phyloP scores from a whole-genome alignment of 1,284 basidiomycete species.

The Sporisorium iseilematis-ciliati region DNA sequence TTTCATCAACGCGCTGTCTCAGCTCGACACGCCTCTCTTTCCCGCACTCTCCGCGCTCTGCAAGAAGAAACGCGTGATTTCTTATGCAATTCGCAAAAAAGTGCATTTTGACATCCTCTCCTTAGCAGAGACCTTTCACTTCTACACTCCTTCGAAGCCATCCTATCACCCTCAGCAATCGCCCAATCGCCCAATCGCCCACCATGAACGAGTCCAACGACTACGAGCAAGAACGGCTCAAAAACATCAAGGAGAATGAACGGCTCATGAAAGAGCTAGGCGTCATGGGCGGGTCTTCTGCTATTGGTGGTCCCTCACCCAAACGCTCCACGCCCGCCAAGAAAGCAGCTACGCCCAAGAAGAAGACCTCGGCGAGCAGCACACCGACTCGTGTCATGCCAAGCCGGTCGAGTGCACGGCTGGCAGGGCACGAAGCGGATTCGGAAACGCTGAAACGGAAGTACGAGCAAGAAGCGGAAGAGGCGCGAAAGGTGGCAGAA shows the following conservation, averaged over 20 bases:
- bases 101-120: neutral
- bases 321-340: slow-evolving; percentile 34
- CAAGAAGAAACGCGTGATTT: too few species aligned
- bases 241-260: slow-evolving; percentile 67
- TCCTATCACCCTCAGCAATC: neutral
- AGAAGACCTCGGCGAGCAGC: slow-evolving; percentile 11
- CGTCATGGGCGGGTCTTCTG: slow-evolving; percentile 52
- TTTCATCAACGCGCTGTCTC: too few species aligned
- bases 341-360: slow-evolving; percentile 37
- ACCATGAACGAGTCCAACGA: slow-evolving; percentile 51
- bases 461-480: slow-evolving; percentile 56
- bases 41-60: too few species aligned
- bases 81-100: slow-evolving; percentile 2
- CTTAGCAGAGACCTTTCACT: too few species aligned
- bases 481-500: slow-evolving; percentile 42
- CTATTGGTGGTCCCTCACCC: slow-evolving; percentile 41
- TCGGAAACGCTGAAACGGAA: slow-evolving; percentile 54
- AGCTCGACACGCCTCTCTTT: too few species aligned
- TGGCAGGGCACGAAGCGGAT: slow-evolving; percentile 58
- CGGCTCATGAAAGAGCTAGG: slow-evolving; percentile 62
- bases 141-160: neutral
- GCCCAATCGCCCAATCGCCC: neutral
- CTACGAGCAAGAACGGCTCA: slow-evolving; percentile 62
- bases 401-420: slow-evolving; percentile 47
- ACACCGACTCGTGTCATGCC: slow-evolving; percentile 46